phyloP scores from a whole-genome alignment of 2,329 filamentous ascomycete species.

The Sporothrix globosa region DNA sequence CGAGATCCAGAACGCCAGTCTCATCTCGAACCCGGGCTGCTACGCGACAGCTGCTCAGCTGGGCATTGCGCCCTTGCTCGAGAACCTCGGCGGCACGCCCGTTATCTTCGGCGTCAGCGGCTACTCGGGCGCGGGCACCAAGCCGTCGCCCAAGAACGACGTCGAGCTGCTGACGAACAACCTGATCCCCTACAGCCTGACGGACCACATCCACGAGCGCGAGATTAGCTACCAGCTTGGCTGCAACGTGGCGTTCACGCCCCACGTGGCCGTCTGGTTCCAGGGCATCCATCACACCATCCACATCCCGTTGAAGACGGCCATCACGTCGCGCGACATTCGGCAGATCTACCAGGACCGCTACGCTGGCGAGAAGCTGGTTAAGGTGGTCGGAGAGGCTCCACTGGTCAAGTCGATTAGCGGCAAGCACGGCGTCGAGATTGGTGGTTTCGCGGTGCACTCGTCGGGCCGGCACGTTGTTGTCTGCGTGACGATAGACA shows the following conservation, averaged over 20 bases:
- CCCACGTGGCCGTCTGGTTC: slow-evolving; percentile 97
- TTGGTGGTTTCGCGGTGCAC: slow-evolving; percentile 94
- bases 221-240: slow-evolving; percentile 82
- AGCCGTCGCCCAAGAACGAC: slow-evolving; percentile 93
- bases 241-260: slow-evolving; percentile 77
- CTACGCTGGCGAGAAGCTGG: slow-evolving; percentile 92
- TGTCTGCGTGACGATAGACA: slow-evolving; percentile 92
- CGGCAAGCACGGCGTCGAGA: slow-evolving; percentile 85
- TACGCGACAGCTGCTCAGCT: slow-evolving; percentile 93
- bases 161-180: slow-evolving; percentile 81
- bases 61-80: slow-evolving; percentile 79
- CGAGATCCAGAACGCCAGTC: slow-evolving; percentile 74
- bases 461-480: slow-evolving; percentile 87
- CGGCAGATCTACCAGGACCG: slow-evolving; percentile 94
- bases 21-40: slow-evolving; percentile 92
- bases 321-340: slow-evolving; percentile 89
- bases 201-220: slow-evolving; percentile 91
- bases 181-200: slow-evolving; percentile 86
- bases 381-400: slow-evolving; percentile 87
- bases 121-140: slow-evolving; percentile 93
- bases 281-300: slow-evolving; percentile 92
- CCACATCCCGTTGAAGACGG: slow-evolving; percentile 81
- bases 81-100: slow-evolving; percentile 74
- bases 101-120: slow-evolving; percentile 89
- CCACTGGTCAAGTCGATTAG: slow-evolving; percentile 84